A percentile compares a stretch with the other conserved stretches of the same genome.
These are phyloP conservation scores for Colletotrichum orchidophilum DNA, from an alignment of 2,329 filamentous ascomycete genomes.

Conservation along the genomic window DNA sequence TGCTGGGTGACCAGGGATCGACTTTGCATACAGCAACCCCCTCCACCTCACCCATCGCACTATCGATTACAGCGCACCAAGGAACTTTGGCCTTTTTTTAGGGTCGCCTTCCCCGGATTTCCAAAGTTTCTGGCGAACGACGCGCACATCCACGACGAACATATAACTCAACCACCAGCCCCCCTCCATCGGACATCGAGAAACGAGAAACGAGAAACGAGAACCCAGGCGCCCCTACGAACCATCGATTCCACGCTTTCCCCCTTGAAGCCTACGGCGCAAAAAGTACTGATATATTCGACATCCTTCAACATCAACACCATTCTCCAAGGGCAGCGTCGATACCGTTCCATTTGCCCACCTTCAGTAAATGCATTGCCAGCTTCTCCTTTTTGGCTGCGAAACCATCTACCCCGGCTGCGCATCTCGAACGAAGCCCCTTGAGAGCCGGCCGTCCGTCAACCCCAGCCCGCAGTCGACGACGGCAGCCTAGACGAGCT, in stretches of 20 bases:
- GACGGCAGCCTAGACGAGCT: conserved; percentile 31
- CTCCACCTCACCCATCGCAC: conserved; percentile 11
- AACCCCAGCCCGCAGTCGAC: conserved; percentile 1
- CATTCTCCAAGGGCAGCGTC: neutral
- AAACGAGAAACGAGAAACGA: conserved; percentile 23
- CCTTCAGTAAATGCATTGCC: conserved; percentile 30
- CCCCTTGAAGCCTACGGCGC: conserved; percentile 18
- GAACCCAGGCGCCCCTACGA: neutral
- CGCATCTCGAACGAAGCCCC: neutral
- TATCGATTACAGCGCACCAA: neutral
- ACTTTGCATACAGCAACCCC: conserved; percentile 7
- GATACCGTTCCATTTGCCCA: neutral
- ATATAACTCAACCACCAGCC: neutral
- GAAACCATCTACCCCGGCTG: neutral
- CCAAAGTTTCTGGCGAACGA: conserved; percentile 11
- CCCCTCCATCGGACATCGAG: conserved; percentile 5
- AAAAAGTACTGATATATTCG: conserved; percentile 6
- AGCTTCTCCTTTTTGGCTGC: conserved; percentile 1
- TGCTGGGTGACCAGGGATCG: conserved; percentile 29
- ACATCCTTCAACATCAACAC: neutral
- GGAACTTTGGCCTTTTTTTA: neutral
- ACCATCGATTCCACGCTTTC: conserved; percentile 1
- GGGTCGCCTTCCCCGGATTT: neutral
- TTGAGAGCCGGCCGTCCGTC: conserved; percentile 17
- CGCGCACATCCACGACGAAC: neutral